phyloP scores from a whole-genome alignment of 2,329 filamentous ascomycete species.

The Hypoxylon rubiginosum region DNA sequence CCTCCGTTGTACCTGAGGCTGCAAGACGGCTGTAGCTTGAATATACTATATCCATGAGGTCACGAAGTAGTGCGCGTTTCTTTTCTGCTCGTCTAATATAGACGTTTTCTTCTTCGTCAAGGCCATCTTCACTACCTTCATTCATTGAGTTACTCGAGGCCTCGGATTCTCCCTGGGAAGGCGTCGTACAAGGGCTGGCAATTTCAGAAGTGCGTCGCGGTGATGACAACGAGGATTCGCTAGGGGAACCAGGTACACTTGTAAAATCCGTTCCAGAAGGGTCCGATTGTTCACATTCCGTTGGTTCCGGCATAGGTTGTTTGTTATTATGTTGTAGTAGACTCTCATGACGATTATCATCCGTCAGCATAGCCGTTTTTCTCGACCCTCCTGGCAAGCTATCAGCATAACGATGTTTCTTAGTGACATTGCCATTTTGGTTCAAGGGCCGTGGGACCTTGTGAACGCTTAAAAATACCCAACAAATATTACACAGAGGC shows the following conservation, averaged over 20 bases:
- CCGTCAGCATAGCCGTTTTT: not conserved
- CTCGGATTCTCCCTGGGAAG: not conserved
- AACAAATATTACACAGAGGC: not conserved
- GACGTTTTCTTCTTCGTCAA: not conserved
- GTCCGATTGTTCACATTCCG: not conserved
- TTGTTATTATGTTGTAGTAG: not conserved
- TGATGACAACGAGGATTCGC: not conserved
- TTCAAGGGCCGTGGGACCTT: too few species aligned
- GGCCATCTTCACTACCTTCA: not conserved
- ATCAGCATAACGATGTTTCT: not conserved
- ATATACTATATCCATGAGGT: constrained; percentile 2
- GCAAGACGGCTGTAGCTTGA: not conserved
- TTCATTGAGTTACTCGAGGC: not conserved
- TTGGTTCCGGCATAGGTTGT: not conserved
- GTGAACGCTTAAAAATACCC: not conserved
- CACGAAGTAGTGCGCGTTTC: not conserved
- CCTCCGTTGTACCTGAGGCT: not conserved
- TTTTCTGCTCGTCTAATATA: not conserved
- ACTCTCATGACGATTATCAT: not conserved
- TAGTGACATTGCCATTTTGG: too few species aligned
- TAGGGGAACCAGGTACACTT: not conserved
- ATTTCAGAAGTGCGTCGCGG: not conserved
- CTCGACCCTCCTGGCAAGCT: not conserved
- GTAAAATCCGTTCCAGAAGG: not conserved
- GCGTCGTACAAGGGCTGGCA: constrained; percentile 2